These are phyloP conservation scores for Thalassia testudinum DNA, from an alignment of 116 monocot genomes.

Conservation along the genomic window DNA sequence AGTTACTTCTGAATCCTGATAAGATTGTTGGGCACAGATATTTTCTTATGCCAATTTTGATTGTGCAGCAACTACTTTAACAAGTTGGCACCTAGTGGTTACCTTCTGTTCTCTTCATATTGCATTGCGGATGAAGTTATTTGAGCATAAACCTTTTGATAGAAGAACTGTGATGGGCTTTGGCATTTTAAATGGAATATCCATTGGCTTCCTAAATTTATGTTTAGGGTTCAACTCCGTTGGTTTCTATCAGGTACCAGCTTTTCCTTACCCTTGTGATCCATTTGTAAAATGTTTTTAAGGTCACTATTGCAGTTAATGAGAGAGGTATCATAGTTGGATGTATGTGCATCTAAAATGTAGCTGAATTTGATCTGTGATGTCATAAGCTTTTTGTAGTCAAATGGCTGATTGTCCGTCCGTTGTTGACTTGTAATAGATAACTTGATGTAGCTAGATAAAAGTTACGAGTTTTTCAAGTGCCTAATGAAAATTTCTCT, in stretches of 20 bases:
- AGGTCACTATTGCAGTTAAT: neutral
- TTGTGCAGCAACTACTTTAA: slow-evolving; percentile 73
- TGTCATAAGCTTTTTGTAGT: too few relatives aligned
- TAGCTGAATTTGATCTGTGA: too few relatives aligned
- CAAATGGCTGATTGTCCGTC: too few relatives aligned
- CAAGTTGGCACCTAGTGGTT: slow-evolving; percentile 94
- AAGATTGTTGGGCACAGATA: too few relatives aligned
- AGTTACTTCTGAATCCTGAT: too few relatives aligned
- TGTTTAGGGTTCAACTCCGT: slow-evolving; percentile 89
- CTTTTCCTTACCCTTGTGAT: slow-evolving; percentile 1
- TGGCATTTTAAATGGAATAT: slow-evolving; percentile 82
- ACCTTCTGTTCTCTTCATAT: slow-evolving; percentile 87
- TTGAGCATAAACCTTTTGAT: slow-evolving; percentile 88
- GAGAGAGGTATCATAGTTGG: too few relatives aligned
- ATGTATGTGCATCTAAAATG: too few relatives aligned
- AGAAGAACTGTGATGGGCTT: slow-evolving; percentile 73
- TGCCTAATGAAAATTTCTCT: too few relatives aligned
- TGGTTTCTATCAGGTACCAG: slow-evolving; percentile 79
- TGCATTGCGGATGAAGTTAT: slow-evolving; percentile 71
- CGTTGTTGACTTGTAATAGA: too few relatives aligned
- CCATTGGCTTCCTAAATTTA: slow-evolving; percentile 75
- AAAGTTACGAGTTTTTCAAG: too few relatives aligned
- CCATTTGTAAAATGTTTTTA: neutral
- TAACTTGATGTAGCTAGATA: too few relatives aligned
- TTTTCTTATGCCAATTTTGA: too few relatives aligned